These are phyloP conservation scores for Pichia ethanolica DNA, from an alignment of 805 yeast genomes.

Conservation along the genomic window DNA sequence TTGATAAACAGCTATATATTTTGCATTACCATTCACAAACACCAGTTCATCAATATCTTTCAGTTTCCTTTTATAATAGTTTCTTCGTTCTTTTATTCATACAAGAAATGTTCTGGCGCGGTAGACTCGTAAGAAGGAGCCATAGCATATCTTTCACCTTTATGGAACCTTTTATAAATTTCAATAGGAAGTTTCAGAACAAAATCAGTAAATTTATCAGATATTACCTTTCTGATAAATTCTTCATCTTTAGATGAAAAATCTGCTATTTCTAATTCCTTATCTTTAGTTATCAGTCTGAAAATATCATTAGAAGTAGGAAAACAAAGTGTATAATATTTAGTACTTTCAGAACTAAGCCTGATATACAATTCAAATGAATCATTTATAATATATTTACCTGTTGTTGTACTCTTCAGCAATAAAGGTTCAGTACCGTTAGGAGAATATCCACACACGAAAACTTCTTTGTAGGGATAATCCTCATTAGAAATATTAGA, in stretches of 20 bases:
- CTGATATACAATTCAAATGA: slow-evolving; percentile 10
- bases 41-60: too few species aligned
- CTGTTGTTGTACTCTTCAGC: slow-evolving; percentile 1
- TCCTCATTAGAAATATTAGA: too few species aligned
- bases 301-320: not conserved
- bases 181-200: not conserved
- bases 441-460: slow-evolving; percentile 9
- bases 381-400: slow-evolving; percentile 4
- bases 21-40: too few species aligned
- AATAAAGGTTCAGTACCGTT: slow-evolving; percentile 4
- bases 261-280: not conserved
- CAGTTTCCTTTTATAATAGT: not conserved
- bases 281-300: not conserved
- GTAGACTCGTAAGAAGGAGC: not conserved
- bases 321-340: slow-evolving; percentile 4
- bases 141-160: not conserved
- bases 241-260: not conserved
- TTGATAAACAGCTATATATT: too few species aligned
- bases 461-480: not conserved
- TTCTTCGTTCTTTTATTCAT: not conserved
- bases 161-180: not conserved
- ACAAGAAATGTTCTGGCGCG: slow-evolving; percentile 1
- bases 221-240: not conserved
- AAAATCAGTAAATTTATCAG: not conserved
- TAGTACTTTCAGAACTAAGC: not conserved